Conservation (phyloP, 495 filamentous ascomycete species). For the Penicillium longicatenatum region DNA sequence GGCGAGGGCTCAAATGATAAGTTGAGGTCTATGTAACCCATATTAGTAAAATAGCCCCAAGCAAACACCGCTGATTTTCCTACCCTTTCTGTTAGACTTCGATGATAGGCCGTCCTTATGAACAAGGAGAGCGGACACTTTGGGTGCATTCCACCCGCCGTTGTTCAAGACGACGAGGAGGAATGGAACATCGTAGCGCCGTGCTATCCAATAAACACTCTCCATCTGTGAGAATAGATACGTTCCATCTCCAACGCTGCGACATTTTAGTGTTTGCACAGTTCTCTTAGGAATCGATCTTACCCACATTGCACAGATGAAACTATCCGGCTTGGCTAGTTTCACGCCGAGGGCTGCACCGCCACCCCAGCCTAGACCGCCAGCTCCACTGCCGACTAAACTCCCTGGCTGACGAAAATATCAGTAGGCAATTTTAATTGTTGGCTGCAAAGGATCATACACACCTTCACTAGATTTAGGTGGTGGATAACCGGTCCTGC, state of each 20-base stretch:
- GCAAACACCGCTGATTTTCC: neutral
- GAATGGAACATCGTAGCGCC: slow-evolving; percentile 84
- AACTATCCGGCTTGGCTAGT: slow-evolving; percentile 52
- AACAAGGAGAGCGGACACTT: slow-evolving; percentile 68
- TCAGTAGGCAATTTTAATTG: neutral
- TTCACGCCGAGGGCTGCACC: slow-evolving; percentile 83
- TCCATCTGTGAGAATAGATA: slow-evolving; percentile 84
- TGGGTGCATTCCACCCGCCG: slow-evolving; percentile 77
- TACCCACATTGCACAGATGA: slow-evolving; percentile 27
- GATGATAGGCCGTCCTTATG: slow-evolving; percentile 62
- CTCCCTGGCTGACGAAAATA: slow-evolving; percentile 16
- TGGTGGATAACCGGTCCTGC: slow-evolving; percentile 74
- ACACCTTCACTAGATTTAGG: slow-evolving; percentile 22
- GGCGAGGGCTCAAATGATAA: slow-evolving; percentile 79
- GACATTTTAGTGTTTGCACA: slow-evolving; percentile 1
- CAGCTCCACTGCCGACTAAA: slow-evolving; percentile 62
- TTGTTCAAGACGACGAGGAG: slow-evolving; percentile 89
- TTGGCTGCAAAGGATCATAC: neutral
- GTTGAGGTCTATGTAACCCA: slow-evolving; percentile 53
- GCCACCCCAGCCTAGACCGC: slow-evolving; percentile 90
- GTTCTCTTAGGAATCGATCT: neutral
- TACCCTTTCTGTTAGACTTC: slow-evolving; percentile 24
- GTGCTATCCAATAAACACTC: slow-evolving; percentile 85
- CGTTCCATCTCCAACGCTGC: slow-evolving; percentile 76
- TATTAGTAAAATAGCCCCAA: neutral